Conservation (phyloP, 345 rosid species). For the Rhizophora mangle region DNA sequence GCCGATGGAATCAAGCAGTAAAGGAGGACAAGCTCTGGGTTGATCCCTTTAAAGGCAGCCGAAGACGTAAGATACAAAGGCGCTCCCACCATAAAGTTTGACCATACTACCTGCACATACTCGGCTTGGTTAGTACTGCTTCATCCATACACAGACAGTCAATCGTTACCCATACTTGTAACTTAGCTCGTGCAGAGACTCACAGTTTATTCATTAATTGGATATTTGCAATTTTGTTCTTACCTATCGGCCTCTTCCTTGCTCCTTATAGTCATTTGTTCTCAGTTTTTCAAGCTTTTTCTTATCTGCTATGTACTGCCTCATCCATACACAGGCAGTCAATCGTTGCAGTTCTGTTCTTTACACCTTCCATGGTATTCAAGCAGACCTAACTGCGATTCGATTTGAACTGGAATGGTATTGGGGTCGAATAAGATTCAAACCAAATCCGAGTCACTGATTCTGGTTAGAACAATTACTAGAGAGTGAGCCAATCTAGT, state of each 20-base stretch:
- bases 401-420: too few species aligned
- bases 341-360: not conserved
- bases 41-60: conserved; percentile 47
- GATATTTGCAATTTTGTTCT: conserved; percentile 8
- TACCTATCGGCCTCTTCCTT: not conserved
- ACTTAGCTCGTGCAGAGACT: conserved; percentile 18
- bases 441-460: too few species aligned
- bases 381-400: too few species aligned
- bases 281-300: not conserved
- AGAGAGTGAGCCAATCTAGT: too few species aligned
- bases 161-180: conserved; percentile 21
- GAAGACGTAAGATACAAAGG: conserved; percentile 28
- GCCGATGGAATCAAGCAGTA: conserved; percentile 73
- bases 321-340: conserved; percentile 7
- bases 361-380: too few species aligned
- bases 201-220: conserved; percentile 39
- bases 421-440: too few species aligned
- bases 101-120: not conserved
- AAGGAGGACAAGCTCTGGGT: conserved; percentile 66
- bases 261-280: not conserved
- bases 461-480: too few species aligned
- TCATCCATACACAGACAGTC: conserved; percentile 7
- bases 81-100: conserved; percentile 16
- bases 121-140: conserved; percentile 4
- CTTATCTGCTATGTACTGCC: not conserved